Conservation (phyloP, 2,329 filamentous ascomycete species). For the Cladophialophora psammophila region DNA sequence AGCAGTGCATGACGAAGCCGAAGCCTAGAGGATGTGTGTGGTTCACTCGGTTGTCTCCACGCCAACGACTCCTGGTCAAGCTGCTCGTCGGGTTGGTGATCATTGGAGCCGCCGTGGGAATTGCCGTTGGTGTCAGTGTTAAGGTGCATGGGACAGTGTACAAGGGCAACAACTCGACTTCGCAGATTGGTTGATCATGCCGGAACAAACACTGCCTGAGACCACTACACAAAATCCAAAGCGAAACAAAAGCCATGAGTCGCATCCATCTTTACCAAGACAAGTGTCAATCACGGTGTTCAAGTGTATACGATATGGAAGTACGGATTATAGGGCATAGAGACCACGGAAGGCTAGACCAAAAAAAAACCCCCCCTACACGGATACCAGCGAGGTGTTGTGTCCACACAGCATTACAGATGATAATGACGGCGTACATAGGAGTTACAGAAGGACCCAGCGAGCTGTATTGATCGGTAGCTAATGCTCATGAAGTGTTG, state of each 20-base stretch:
- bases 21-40: conserved; percentile 48
- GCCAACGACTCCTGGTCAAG: conserved; percentile 51
- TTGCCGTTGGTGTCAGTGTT: conserved; percentile 54
- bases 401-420: neutral
- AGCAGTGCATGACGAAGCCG: conserved; percentile 43
- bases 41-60: conserved; percentile 45
- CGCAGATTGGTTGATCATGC: conserved; percentile 39
- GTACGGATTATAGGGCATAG: neutral
- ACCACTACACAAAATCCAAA: neutral
- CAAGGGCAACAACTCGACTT: conserved; percentile 47
- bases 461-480: conserved; percentile 4
- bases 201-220: neutral
- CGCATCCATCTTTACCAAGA: conserved; percentile 1
- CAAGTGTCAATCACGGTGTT: conserved; percentile 1
- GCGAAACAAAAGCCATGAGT: neutral
- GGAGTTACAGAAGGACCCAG: neutral
- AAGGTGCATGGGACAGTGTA: conserved; percentile 55
- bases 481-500: conserved; percentile 2
- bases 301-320: neutral
- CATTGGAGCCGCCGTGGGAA: conserved; percentile 53
- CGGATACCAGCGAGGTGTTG: neutral
- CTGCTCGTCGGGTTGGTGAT: conserved; percentile 51
- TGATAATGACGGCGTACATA: conserved; percentile 5
- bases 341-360: neutral
- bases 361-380: neutral